phyloP scores from a whole-genome alignment of 129 eudicot genomes.

The Pseudognaphalium luteoalbum region DNA sequence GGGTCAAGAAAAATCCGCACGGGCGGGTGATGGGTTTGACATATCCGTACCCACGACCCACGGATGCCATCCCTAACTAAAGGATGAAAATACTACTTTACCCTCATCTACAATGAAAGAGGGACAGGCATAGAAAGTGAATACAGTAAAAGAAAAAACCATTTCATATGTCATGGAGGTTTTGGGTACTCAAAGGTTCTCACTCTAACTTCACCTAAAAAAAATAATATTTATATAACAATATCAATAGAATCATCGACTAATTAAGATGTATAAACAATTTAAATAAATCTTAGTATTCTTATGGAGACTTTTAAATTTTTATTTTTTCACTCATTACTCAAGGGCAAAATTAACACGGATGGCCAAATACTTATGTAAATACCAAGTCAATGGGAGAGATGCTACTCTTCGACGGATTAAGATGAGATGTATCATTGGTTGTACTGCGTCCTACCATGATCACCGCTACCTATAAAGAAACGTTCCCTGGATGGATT shows the following conservation, averaged over 20 bases:
- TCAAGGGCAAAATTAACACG: conserved; percentile 35
- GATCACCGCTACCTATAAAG: conserved; percentile 43
- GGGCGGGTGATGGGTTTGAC: too few relatives aligned
- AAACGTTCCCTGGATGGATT: conserved; percentile 64
- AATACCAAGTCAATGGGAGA: conserved; percentile 63
- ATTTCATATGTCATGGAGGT: conserved; percentile 58
- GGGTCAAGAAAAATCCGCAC: too few relatives aligned
- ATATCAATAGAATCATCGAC: too few relatives aligned
- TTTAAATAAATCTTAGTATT: too few relatives aligned
- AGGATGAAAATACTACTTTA: too few relatives aligned
- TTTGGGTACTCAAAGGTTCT: conserved; percentile 74
- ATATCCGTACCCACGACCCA: too few relatives aligned
- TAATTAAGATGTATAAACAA: too few relatives aligned
- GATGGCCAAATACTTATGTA: conserved; percentile 60
- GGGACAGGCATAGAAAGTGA: too few relatives aligned
- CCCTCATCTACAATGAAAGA: too few relatives aligned
- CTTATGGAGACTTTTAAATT: background rate
- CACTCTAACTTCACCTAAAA: background rate
- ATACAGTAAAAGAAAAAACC: conserved; percentile 28
- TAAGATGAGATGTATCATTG: conserved; percentile 32
- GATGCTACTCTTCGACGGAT: conserved; percentile 42
- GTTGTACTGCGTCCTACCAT: conserved; percentile 58
- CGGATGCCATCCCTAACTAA: too few relatives aligned
- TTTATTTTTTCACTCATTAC: background rate
- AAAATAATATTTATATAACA: background rate